Base-by-base conservation (phyloP, 371 early-diverging fungal genomes). In the Lichtheimia ramosa region DNA sequence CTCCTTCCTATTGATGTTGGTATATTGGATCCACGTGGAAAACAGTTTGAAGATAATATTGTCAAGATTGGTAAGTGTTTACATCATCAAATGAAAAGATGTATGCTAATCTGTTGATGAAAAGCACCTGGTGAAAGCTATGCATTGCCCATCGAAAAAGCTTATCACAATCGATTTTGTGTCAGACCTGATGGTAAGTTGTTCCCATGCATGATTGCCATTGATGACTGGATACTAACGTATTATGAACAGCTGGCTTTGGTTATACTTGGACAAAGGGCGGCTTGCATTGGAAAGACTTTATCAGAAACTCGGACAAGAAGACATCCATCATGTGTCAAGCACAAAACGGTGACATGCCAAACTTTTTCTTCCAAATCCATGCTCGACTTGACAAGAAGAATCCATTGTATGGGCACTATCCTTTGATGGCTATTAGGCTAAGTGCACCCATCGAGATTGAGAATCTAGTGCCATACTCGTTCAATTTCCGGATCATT, bases 381-480 rank as follows among this genome's bases (percentile, higher is more conserved):
- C 69, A 87, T 72, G 71, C 77, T 25, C 64, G 74, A 25, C 51
- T 73, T 50, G 81, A 81, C 51, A 81, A 77, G 54, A 82, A 83
- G 60, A 75, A 83, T 59, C 73, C 82, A 0, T 52, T 83, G n/a
- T 73, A 71, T 54, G 83, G 81, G 63, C 77, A 84, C 28, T 95
- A 95, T 66, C 96, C 96, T 18, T 85, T 75, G 53, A 88, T 96
- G 89, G 81, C 86, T 5, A 87, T 96, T 54, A 84, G 87, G 20
- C 65, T 98, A 41, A 84, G 92, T 40, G 89, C 97, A 13, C 98
- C 99, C 12, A 81, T 97, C 28, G 93, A 94, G 71, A 83, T 99
- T 28, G 98, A 99, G 76, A 99, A 99, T 65, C 72, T 96, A 42
- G 73, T 99, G 43, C 99, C 99, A 0, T 95, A 89, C 69, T 87